Evolutionary conservation across 257 asterid species (phyloP), one percentile per base, ranked within the genome.

Genomic region (Prunella vulgaris): DNA sequence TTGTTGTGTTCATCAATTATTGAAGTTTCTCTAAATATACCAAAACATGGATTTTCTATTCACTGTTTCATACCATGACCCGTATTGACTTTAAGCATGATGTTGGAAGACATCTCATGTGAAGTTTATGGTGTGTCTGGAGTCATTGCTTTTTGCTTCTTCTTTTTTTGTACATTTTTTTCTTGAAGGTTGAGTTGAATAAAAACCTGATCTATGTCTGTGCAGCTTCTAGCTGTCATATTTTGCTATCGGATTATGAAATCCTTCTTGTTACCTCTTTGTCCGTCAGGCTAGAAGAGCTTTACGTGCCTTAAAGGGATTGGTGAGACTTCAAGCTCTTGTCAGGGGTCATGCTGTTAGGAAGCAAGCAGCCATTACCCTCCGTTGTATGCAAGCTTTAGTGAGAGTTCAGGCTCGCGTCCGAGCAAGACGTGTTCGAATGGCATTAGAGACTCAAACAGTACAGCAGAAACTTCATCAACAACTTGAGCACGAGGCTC

Each of bases 361-460:
- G 83, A 94, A 91, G 78, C 97, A 94, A 80, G 97, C 97, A 63
- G 97, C 96, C 15, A 84, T 89, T 44, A 87, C 97, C 17, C 97
- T 94, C 53, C 93, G 93, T n/a, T 94, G 99, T 76, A 91, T 91
- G 99, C 99, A 91, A 85, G 97, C 97, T 78, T 79, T 94, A 69
- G 99, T 91, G 33, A 84, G 97, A 83, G 97, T 91, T 67, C 99
- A 91, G 87, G 97, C 99, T 58, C 99, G 97, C 60, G 97, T 94
- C 28, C 95, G 97, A 71, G 99, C 99, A 15, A 88, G 96, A 82
- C 96, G 93, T 58, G 97, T 94, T 74, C 92, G 97, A 30, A 84
- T 91, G 85, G 83, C 97, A 60, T 78, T 94, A 75, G 97, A 94
- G 82, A 87, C 78, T 73, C 89, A 94, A 82, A 84, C 96, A 2